These are phyloP conservation scores for Leptographium lundbergii DNA, from an alignment of 2,329 filamentous ascomycete genomes.

Conservation along the genomic window DNA sequence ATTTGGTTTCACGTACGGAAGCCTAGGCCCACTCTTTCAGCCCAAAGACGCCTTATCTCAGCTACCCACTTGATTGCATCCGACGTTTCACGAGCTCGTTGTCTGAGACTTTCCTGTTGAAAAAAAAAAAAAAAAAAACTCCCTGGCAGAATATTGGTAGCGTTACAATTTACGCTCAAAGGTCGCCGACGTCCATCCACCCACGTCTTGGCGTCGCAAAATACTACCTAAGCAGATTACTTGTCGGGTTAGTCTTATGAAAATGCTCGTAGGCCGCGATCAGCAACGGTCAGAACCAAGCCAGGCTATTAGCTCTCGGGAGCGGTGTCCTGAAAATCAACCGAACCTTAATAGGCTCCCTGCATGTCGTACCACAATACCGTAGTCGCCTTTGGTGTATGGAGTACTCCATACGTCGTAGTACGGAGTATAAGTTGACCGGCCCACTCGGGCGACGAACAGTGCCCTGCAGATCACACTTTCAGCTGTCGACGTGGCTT, in stretches of 20 bases:
- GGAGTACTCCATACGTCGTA: background rate
- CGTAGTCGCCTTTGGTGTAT: background rate
- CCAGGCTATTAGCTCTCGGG: background rate
- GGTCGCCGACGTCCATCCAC: background rate
- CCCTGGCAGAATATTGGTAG: background rate
- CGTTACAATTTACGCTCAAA: background rate
- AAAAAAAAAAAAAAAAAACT: background rate
- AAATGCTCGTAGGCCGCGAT: background rate
- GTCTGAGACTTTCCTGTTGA: background rate
- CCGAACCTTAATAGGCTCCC: background rate
- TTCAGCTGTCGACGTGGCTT: conserved; percentile 1
- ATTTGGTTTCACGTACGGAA: background rate
- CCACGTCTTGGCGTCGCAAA: background rate
- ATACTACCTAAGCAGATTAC: background rate
- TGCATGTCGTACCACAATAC: background rate
- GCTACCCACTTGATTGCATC: background rate
- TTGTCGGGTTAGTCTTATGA: background rate
- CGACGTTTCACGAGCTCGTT: background rate
- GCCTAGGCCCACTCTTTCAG: background rate
- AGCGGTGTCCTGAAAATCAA: background rate
- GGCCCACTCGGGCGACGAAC: background rate
- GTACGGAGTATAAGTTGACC: too few species aligned
- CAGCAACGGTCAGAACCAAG: too few species aligned
- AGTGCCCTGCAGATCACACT: background rate
- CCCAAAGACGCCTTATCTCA: background rate